A percentile compares a stretch with the other conserved stretches of the same genome.
These are phyloP conservation scores for Thalassiosira ordinaria DNA, from an alignment of 352 stramenopile genomes.

Conservation along the genomic window DNA sequence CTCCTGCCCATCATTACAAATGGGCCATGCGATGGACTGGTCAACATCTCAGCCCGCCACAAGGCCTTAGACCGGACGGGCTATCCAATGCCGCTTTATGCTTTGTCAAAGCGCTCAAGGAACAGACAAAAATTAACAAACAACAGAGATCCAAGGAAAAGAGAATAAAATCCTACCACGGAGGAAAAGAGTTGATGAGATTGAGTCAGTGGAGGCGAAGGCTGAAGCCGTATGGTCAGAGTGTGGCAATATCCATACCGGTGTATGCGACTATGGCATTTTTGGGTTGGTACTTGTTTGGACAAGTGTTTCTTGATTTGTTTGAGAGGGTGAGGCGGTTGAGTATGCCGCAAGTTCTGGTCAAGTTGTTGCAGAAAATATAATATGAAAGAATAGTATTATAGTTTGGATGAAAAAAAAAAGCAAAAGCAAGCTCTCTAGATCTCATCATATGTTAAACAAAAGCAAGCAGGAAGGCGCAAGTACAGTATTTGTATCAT, in stretches of 20 bases:
- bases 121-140: conserved; percentile 15
- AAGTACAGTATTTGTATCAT: too few species aligned
- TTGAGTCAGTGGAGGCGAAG: conserved; percentile 25
- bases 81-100: conserved; percentile 25
- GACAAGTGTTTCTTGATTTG: conserved; percentile 16
- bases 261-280: conserved; percentile 43
- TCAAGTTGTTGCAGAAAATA: background rate
- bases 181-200: conserved; percentile 28
- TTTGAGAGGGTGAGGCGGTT: background rate
- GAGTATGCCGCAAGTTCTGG: background rate
- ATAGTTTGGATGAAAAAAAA: too few species aligned
- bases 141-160: conserved; percentile 21
- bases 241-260: conserved; percentile 21
- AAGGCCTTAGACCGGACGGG: conserved; percentile 43
- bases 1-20: conserved; percentile 39
- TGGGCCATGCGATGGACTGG: conserved; percentile 55
- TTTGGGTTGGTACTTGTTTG: conserved; percentile 42
- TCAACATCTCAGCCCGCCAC: conserved; percentile 34
- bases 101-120: conserved; percentile 48
- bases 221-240: conserved; percentile 35
- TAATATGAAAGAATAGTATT: too few species aligned
- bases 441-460: too few species aligned
- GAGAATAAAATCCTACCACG: conserved; percentile 35
- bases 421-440: too few species aligned
- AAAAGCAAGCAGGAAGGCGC: too few species aligned